Evolutionary conservation across 1,284 basidiomycete genomes (phyloP).

Genomic region (Pyrrhoderma noxium): DNA sequence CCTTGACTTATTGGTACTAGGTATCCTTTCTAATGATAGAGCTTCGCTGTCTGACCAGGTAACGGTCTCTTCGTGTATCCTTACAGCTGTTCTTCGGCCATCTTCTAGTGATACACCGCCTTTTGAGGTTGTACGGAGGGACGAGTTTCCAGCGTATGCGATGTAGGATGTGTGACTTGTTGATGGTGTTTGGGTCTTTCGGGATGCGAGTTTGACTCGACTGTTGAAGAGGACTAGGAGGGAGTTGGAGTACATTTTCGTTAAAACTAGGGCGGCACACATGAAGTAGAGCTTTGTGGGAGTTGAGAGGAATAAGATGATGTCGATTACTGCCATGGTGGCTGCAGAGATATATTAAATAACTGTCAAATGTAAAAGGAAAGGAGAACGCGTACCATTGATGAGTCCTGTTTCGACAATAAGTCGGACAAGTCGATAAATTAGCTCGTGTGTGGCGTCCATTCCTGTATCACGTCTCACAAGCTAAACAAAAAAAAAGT

Average conservation of each 20-base stretch:
- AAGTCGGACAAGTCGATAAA: background rate
- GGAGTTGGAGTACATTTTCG: conserved; percentile 6
- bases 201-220: background rate
- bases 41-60: too few relatives aligned
- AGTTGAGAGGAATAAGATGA: background rate
- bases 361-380: background rate
- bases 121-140: too few relatives aligned
- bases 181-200: too few relatives aligned
- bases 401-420: conserved; percentile 3
- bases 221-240: background rate
- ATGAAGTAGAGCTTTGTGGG: background rate
- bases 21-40: too few relatives aligned
- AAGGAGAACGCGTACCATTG: background rate
- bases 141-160: too few relatives aligned
- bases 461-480: background rate
- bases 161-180: too few relatives aligned
- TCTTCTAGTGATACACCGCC: too few relatives aligned
- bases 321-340: background rate
- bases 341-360: background rate
- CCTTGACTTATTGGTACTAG: too few relatives aligned
- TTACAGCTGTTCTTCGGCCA: too few relatives aligned
- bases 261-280: background rate
- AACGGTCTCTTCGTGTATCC: too few relatives aligned
- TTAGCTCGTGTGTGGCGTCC: background rate
- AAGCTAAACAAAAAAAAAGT: background rate